A percentile compares a stretch with the other conserved stretches of the same genome.
phyloP scores from a whole-genome alignment of 2,329 filamentous ascomycete genomes.

The Neonectria hederae region DNA sequence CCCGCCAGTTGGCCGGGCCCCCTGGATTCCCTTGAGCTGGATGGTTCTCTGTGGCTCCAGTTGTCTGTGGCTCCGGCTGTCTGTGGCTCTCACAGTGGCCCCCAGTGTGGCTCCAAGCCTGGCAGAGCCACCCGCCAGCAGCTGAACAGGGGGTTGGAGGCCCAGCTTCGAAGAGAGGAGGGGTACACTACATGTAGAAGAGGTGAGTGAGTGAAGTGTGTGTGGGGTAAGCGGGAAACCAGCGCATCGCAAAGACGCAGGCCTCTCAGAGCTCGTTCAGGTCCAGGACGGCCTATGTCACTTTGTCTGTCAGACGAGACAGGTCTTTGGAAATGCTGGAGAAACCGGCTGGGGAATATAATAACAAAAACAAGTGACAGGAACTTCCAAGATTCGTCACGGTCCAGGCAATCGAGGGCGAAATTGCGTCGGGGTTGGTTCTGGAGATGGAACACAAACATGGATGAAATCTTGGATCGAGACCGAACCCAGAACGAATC shows the following conservation, averaged over 20 bases:
- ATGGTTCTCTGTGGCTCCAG: slow-evolving; percentile 39
- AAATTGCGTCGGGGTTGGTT: slow-evolving; percentile 3
- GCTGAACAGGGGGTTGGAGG: slow-evolving; percentile 37
- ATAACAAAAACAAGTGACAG: neutral
- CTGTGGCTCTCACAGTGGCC: slow-evolving; percentile 23
- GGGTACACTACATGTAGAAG: too few species aligned
- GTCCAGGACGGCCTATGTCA: too few species aligned
- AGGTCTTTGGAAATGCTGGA: neutral
- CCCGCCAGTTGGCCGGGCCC: slow-evolving; percentile 25
- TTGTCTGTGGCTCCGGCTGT: slow-evolving; percentile 29
- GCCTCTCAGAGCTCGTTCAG: neutral
- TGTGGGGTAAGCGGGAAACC: slow-evolving; percentile 18
- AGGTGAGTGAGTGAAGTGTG: slow-evolving; percentile 21
- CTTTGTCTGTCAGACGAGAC: too few species aligned
- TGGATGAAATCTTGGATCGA: slow-evolving; percentile 9
- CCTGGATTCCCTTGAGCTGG: slow-evolving; percentile 28
- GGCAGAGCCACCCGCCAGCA: slow-evolving; percentile 34
- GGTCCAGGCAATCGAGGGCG: neutral
- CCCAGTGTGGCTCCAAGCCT: slow-evolving; percentile 24
- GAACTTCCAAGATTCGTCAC: neutral
- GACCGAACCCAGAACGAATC: neutral
- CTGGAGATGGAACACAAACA: neutral
- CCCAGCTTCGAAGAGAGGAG: slow-evolving; percentile 18
- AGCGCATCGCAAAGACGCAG: neutral
- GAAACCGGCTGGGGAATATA: neutral